These are phyloP conservation scores for Pseudotsuga menziesii DNA, from an alignment of 75 land plant genomes.

Conservation along the genomic window DNA sequence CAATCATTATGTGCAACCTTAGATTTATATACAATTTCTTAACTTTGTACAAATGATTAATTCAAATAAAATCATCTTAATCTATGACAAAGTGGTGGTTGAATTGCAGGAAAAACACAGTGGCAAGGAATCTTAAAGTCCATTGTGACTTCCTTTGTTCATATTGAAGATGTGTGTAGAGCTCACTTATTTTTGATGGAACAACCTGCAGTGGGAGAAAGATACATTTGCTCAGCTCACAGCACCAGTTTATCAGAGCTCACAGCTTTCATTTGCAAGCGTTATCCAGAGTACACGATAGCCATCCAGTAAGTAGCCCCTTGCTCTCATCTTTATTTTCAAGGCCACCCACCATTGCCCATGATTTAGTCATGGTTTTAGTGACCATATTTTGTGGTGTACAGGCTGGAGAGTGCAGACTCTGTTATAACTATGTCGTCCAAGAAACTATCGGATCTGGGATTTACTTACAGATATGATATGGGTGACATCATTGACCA, in stretches of 20 bases:
- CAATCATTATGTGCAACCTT: too few relatives aligned
- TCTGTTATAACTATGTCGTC: too few relatives aligned
- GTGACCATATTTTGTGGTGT: too few relatives aligned
- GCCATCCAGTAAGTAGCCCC: background rate
- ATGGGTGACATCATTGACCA: slow-evolving; percentile 30
- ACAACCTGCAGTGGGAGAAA: slow-evolving; percentile 39
- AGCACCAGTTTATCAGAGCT: slow-evolving; percentile 21
- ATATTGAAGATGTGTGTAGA: slow-evolving; percentile 71
- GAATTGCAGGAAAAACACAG: slow-evolving; percentile 22
- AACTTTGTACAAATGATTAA: too few relatives aligned
- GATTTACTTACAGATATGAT: slow-evolving; percentile 33
- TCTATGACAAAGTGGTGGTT: too few relatives aligned
- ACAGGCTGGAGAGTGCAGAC: slow-evolving; percentile 6
- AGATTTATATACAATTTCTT: too few relatives aligned
- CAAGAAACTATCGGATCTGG: slow-evolving; percentile 39
- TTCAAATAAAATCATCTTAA: background rate
- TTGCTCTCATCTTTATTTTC: background rate
- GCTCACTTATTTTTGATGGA: slow-evolving; percentile 77
- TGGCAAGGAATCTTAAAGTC: slow-evolving; percentile 17
- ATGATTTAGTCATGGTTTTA: background rate
- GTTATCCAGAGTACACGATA: background rate
- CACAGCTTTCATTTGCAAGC: slow-evolving; percentile 1
- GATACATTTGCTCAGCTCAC: slow-evolving; percentile 57
- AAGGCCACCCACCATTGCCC: background rate
- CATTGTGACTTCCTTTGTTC: slow-evolving; percentile 44